A percentile compares a stretch with the other conserved stretches of the same genome.
Conservation (phyloP, 345 rosid genomes). For the Boechera retrofracta region DNA sequence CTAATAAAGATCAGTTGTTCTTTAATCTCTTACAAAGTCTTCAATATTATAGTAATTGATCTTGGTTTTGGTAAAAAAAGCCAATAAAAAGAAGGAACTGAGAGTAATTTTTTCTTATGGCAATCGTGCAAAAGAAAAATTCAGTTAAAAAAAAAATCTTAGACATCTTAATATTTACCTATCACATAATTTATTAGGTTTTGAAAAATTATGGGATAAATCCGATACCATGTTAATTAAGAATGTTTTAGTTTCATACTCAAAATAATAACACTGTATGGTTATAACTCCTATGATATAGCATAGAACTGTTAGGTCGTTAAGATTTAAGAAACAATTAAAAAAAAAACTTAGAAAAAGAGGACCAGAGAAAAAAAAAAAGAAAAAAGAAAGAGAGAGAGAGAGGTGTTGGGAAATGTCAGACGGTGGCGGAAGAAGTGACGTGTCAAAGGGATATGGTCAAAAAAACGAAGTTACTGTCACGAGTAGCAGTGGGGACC, state of each 20-base stretch:
- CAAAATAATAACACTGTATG: neutral
- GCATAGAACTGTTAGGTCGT: neutral
- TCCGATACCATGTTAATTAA: no score
- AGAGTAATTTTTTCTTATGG: no score
- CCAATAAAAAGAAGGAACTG: no score
- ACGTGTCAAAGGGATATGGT: constrained; percentile 41
- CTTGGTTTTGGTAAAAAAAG: no score
- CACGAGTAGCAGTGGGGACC: constrained; percentile 40
- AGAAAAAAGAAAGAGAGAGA: neutral
- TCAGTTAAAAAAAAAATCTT: no score
- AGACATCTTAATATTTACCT: no score
- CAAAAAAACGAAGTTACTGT: constrained; percentile 38
- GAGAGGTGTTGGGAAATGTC: constrained; percentile 19
- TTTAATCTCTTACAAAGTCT: no score
- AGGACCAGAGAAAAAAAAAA: constrained; percentile 21
- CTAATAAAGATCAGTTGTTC: no score
- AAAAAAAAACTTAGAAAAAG: neutral
- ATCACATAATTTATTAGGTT: neutral
- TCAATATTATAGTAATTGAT: no score
- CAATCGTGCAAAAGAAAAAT: no score
- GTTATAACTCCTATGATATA: neutral
- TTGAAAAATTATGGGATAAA: neutral
- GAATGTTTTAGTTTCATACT: no score
- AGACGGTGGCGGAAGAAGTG: constrained; percentile 41
- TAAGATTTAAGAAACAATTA: neutral